Base-by-base conservation (phyloP, 2,329 filamentous ascomycete species). In the Aspergillus floridensis region DNA sequence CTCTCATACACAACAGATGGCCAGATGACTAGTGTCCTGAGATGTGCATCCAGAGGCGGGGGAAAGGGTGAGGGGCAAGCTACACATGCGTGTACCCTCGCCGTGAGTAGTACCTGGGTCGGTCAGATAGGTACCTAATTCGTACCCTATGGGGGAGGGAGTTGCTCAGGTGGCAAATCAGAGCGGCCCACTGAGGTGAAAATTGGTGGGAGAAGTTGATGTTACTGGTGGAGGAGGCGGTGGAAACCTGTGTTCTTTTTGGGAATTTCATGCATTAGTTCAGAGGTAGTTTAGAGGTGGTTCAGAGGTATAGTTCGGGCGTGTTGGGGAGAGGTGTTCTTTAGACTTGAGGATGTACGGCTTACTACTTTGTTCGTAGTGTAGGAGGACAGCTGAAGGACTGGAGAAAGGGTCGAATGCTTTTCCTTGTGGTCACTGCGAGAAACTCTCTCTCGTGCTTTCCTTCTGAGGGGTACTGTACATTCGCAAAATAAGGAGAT, bases 251-350 rank as follows among this genome's bases (percentile, higher is more conserved):
- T 55, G 53, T 29, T 48, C 35, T 55, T 55, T 55, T 55, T 55
- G 53, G 53, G 53, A 31, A 55, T 55, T 48, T 55, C 53, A 32
- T 55, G 53, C 53, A 55, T 55, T 55, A 55, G 53, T 10, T 53
- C 22, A 26, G 12, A 38, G n/a, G 49, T 31, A 32, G 24, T 26
- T 26, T 21, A 4, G 22, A 22, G 22, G 22, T 22, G 4, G 22
- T 4, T 22, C 22, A 26, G 14, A 38, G n/a, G 49, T 31, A 22
- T 38, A 35, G 16, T 14, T 53, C 11, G 14, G 48, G 16, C 14
- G n/a, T 44, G 51, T n/a, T 53, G 51, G 24, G 50, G 16, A 29
- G 35, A 35, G 12, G 32, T 12, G 32, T 12, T 35, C 26, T 29
- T 29, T 29, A 8, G 3, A 4, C 26, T 29, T 29, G 7, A 8